Base-by-base conservation (phyloP, 495 filamentous ascomycete species). In the Xylona heveae region DNA sequence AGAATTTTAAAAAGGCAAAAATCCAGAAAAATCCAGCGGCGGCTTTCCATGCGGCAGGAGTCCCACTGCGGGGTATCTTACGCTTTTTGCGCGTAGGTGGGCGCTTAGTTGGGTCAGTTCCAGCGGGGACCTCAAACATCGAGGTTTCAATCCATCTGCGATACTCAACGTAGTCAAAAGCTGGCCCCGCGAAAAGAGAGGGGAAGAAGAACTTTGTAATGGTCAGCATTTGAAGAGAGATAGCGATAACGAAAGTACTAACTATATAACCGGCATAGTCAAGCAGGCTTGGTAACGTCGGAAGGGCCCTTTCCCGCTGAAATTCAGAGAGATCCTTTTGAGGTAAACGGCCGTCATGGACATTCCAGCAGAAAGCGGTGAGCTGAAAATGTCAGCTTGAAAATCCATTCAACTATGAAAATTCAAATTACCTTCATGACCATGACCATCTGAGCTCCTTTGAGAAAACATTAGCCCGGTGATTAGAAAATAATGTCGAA, bases 361-460 rank as follows among this genome's bases (percentile, higher is more conserved):
- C 73, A 46, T 93, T 93, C 88, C 88, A 97, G 58, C 82, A 91
- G 49, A 95, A 97, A 16, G 84, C 71, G 6, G 69, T 75, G n/a
- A 95, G 75, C 55, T 60, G 25, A 18, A n/a, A 9, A 13, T 9
- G 5, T 24, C 30, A 25, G 12, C 16, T 47, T 23, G n/a, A 6
- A 14, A 18, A 14, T 15, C 4, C 19, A 31, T 21, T 12, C 23
- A 25, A 25, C 23, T 25, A 13, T 25, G 8, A 25, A 9, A 22
- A 36, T 6, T 13, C n/a, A 1, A 19, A 42, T 18, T 34, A 62
- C 58, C 58, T 95, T 97, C 84, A 97, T 97, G 33, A 92, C 72
- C 39, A 95, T 50, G 8, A 97, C 88, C 88, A 97, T 97, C 52
- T 97, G 88, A 0, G 88, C 84, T 24, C 59, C 42, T 50, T 16